These are phyloP conservation scores for Metschnikowia dekortorum DNA, from an alignment of 805 yeast genomes.

Conservation along the genomic window DNA sequence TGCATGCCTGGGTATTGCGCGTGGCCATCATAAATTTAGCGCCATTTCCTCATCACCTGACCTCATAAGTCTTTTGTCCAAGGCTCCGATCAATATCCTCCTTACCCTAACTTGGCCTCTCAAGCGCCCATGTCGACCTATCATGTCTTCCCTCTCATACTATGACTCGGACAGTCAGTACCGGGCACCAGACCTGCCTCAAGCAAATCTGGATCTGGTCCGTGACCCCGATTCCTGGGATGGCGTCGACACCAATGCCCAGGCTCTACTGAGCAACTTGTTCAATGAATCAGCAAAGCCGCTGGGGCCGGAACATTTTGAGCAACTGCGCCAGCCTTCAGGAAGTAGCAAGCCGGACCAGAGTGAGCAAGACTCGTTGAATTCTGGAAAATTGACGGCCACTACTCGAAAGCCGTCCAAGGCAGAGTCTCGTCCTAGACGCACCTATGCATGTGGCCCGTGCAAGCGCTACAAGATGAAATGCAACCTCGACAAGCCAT, in stretches of 20 bases:
- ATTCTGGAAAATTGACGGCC: not conserved
- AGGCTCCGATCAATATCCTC: not conserved
- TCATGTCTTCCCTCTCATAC: constrained; percentile 1
- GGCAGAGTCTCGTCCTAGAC: constrained; percentile 22
- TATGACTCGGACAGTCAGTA: not conserved
- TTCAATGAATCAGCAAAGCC: not conserved
- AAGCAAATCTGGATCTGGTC: not conserved
- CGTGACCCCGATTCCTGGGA: not conserved
- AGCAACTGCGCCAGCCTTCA: not conserved
- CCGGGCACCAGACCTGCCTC: not conserved
- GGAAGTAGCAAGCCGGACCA: not conserved
- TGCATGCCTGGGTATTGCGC: constrained; percentile 3
- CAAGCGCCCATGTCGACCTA: not conserved
- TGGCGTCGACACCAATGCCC: not conserved
- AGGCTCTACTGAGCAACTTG: not conserved
- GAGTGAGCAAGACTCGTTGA: not conserved
- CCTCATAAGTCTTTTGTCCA: not conserved
- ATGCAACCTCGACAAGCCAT: constrained; percentile 48
- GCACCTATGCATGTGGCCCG: constrained; percentile 56
- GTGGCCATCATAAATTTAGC: not conserved
- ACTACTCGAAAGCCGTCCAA: not conserved
- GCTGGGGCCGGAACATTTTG: not conserved
- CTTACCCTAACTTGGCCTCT: not conserved
- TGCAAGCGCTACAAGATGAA: constrained; percentile 51
- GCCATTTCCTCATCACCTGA: not conserved